Evolutionary conservation across 257 asterid genomes (phyloP).

Genomic region (Lavandula angustifolia): DNA sequence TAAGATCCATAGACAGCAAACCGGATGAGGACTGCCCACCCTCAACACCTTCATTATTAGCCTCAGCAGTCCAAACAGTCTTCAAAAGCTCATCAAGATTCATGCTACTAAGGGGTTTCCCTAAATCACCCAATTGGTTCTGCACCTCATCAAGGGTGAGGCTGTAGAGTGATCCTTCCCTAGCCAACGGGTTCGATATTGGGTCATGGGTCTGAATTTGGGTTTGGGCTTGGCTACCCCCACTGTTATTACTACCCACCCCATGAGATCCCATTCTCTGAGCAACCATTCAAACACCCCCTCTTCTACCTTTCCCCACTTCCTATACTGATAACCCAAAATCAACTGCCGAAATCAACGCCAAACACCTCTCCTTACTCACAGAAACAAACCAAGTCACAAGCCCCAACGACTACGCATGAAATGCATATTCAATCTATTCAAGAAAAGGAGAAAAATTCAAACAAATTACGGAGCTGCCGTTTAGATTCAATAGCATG

Average conservation of each 20-base stretch:
- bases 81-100: constrained; percentile 92
- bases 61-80: constrained; percentile 71
- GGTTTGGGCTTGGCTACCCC: constrained; percentile 31
- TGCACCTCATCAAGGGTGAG: constrained; percentile 96
- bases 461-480: constrained; percentile 22
- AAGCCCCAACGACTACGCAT: constrained; percentile 33
- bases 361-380: constrained; percentile 25
- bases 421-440: constrained; percentile 37
- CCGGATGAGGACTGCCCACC: constrained; percentile 37
- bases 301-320: constrained; percentile 7
- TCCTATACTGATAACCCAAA: constrained; percentile 27
- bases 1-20: constrained; percentile 62
- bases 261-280: constrained; percentile 82
- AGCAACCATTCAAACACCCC: constrained; percentile 35
- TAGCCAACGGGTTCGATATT: constrained; percentile 43
- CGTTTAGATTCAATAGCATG: constrained; percentile 32
- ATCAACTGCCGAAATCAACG: constrained; percentile 29
- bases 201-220: constrained; percentile 44
- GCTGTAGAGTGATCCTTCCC: constrained; percentile 77
- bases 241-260: constrained; percentile 47
- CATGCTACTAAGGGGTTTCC: constrained; percentile 81
- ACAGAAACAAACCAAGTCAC: constrained; percentile 31
- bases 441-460: not conserved
- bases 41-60: constrained; percentile 43
- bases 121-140: constrained; percentile 74